A percentile compares a stretch with the other conserved stretches of the same genome.
Conservation (phyloP, 305 asterid species). For the Solanum hybrid region DNA sequence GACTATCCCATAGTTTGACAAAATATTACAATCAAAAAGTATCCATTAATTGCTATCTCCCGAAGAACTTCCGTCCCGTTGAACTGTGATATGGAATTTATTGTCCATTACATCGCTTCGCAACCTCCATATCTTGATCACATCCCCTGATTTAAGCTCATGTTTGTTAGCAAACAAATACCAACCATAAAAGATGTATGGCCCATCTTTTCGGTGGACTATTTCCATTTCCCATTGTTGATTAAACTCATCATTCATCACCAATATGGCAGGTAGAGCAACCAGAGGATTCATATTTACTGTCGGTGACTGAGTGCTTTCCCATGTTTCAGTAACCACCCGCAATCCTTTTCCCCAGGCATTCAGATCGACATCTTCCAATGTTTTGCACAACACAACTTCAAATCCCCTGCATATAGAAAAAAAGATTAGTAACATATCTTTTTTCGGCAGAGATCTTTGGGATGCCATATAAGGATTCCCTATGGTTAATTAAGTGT, state of each 20-base stretch:
- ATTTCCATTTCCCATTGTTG: neutral
- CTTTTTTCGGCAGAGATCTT: no score
- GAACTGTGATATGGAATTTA: neutral
- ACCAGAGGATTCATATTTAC: neutral
- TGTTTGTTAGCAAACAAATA: neutral
- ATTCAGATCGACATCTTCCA: neutral
- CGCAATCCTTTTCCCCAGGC: neutral
- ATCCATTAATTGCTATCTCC: neutral
- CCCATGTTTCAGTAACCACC: neutral
- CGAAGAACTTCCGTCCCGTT: neutral
- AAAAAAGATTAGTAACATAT: neutral
- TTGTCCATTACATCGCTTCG: neutral
- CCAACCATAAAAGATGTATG: neutral
- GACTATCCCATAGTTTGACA: neutral
- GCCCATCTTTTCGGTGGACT: neutral
- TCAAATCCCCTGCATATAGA: neutral
- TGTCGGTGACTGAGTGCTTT: neutral
- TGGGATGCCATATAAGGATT: no score
- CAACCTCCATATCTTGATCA: neutral
- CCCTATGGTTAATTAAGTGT: no score
- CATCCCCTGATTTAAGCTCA: no score
- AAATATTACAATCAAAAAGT: neutral
- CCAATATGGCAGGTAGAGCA: neutral
- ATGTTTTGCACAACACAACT: neutral
- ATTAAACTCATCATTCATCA: neutral